Percentiles rank a stretch among this genome's conserved stretches.
Evolutionary conservation across 495 filamentous ascomycete species (phyloP).

Genomic region (Thozetella sp.): DNA sequence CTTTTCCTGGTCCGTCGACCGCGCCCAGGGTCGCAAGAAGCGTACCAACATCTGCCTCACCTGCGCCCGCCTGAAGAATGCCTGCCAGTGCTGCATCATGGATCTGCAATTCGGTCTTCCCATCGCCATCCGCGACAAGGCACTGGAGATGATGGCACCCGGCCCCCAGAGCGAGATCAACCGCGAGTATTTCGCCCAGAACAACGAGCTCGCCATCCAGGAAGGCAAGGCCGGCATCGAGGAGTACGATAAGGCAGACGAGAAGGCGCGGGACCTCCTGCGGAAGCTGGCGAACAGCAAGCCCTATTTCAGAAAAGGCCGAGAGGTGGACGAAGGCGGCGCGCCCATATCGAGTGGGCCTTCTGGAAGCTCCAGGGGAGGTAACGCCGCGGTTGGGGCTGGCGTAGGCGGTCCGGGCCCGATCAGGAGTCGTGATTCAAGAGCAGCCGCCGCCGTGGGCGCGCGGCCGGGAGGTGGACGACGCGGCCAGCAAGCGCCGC

Average conservation of each 20-base stretch:
- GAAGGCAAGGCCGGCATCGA: conserved; percentile 78
- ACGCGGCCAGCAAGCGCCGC: conserved; percentile 62
- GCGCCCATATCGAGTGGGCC: conserved; percentile 36
- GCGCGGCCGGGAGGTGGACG: conserved; percentile 42
- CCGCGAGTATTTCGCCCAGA: conserved; percentile 95
- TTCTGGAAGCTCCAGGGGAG: conserved; percentile 38
- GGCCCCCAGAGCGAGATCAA: conserved; percentile 91
- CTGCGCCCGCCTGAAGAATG: conserved; percentile 92
- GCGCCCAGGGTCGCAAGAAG: conserved; percentile 82
- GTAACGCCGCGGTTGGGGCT: conserved; percentile 44
- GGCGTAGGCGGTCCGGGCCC: conserved; percentile 60
- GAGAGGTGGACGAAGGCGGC: conserved; percentile 60
- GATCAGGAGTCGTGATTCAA: conserved; percentile 66
- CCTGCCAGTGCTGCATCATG: conserved; percentile 98
- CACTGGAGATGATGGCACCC: conserved; percentile 93
- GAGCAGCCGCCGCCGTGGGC: conserved; percentile 52
- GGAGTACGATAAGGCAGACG: conserved; percentile 95
- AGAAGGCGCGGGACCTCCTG: conserved; percentile 89
- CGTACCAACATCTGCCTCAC: conserved; percentile 93
- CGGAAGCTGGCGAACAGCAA: conserved; percentile 85
- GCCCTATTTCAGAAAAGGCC: conserved; percentile 88
- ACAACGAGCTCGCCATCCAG: conserved; percentile 92
- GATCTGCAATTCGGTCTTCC: conserved; percentile 94
- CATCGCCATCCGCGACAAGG: conserved; percentile 93
- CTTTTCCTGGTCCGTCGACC: conserved; percentile 90